phyloP scores from a whole-genome alignment of 441 rosid species.

The Euphorbia schlechtendalii region DNA sequence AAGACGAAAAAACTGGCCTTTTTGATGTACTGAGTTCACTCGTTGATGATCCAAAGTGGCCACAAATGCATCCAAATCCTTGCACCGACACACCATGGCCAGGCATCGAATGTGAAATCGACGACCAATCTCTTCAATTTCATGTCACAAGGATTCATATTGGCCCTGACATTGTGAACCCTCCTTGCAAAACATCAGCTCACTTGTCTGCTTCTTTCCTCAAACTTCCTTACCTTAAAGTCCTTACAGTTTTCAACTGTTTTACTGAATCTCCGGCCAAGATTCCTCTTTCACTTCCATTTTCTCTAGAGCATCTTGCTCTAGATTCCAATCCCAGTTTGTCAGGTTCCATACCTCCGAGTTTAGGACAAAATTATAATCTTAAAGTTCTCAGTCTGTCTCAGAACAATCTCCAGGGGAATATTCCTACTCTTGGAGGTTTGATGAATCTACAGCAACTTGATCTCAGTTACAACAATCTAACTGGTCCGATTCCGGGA shows the following conservation, averaged over 20 bases:
- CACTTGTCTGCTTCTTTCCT: slow-evolving; percentile 30
- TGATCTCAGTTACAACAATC: slow-evolving; percentile 39
- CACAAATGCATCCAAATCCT: slow-evolving; percentile 34
- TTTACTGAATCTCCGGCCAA: slow-evolving; percentile 23
- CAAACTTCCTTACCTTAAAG: slow-evolving; percentile 37
- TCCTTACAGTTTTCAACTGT: slow-evolving; percentile 39
- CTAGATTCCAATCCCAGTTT: slow-evolving; percentile 38
- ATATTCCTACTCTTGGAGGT: slow-evolving; percentile 26
- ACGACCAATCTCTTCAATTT: slow-evolving; percentile 24
- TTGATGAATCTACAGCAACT: slow-evolving; percentile 33
- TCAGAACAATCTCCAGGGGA: slow-evolving; percentile 33
- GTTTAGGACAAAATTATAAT: slow-evolving; percentile 19
- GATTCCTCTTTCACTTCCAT: slow-evolving; percentile 26
- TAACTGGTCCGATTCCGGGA: slow-evolving; percentile 37
- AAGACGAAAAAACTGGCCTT: slow-evolving; percentile 32
- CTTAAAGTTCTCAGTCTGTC: slow-evolving; percentile 34
- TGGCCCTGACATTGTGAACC: slow-evolving; percentile 34
- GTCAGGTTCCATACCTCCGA: slow-evolving; percentile 32
- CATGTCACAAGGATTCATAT: slow-evolving; percentile 40
- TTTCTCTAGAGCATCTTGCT: slow-evolving; percentile 36
- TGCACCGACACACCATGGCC: slow-evolving; percentile 51
- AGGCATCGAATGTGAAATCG: slow-evolving; percentile 40
- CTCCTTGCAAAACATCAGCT: slow-evolving; percentile 40
- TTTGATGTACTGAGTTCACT: slow-evolving; percentile 33
- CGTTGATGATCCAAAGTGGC: slow-evolving; percentile 36